Base-by-base conservation (phyloP, 805 yeast genomes). In the Candida piceae region DNA sequence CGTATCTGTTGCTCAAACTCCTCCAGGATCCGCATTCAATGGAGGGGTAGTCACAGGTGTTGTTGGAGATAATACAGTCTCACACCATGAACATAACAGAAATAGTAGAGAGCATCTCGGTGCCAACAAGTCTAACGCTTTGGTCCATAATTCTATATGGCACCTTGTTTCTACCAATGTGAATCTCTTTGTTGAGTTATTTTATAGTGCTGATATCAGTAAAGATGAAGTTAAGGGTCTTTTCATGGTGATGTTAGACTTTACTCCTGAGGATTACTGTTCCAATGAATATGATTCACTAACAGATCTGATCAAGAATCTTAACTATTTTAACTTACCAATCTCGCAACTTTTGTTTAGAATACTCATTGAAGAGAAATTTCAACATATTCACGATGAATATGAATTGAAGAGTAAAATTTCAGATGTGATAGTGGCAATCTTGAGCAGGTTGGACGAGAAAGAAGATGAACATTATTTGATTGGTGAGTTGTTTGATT, bases 271-370 rank as follows among this genome's bases (percentile, higher is more conserved):
- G 10, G 37, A 29, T 13, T 29, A 22, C 12, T 40, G 28, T 17
- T 39, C 39, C 4, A 26, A 32, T 8, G 32, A 28, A 18, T 5
- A 17, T 4, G 25, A 17, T 15, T 23, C 48, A 16, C 18, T 22
- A 15, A 11, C 32, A 20, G 41, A 42, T 7, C 36, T 60, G 4
- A 40, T 67, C 2, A 38, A 44, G 10, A 43, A 46, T 3, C 38
- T 68, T 16, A 53, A 64, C 35, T 66, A 64, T 33, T 68, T 66
- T 46, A 69, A 66, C 39, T 46, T 72, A 16, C 68, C 71, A 2
- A 42, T 70, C 2, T 53, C 64, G 24, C 76, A 72, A 40, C 45
- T 68, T 28, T 37, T 68, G 3, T 53, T 70, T 35, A 61, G 62
- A 25, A 39, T 56, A 8, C 39, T 56, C 2, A 36, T 69, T 29